Evolutionary conservation across 306 rosid species (phyloP).

Genomic region (Myrica gale): DNA sequence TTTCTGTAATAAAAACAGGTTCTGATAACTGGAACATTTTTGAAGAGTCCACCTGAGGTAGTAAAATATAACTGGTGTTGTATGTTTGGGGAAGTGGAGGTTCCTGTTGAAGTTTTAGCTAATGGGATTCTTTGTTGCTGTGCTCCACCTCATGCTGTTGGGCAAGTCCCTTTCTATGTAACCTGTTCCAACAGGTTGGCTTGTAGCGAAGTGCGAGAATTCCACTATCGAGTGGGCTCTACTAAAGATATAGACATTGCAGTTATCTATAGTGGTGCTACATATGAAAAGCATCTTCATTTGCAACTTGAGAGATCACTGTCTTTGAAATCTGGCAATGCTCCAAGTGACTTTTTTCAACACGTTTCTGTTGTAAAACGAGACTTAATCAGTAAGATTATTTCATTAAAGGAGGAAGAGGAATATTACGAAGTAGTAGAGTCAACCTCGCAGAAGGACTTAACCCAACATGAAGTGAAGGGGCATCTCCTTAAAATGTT

Average conservation of each 20-base stretch:
- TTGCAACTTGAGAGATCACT: constrained; percentile 52
- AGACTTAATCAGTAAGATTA: constrained; percentile 50
- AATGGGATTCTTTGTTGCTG: constrained; percentile 74
- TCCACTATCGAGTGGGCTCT: constrained; percentile 57
- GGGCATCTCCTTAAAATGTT: constrained; percentile 44
- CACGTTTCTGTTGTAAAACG: constrained; percentile 46
- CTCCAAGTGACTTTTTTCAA: constrained; percentile 36
- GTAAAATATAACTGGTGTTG: constrained; percentile 67
- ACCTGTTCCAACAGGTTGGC: constrained; percentile 89
- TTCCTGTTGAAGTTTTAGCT: constrained; percentile 69
- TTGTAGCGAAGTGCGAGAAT: constrained; percentile 88
- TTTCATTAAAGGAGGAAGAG: constrained; percentile 67
- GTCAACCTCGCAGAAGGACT: constrained; percentile 30
- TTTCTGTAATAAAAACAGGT: constrained; percentile 52
- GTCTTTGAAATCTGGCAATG: constrained; percentile 41
- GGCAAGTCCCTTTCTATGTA: constrained; percentile 79
- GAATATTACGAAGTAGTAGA: constrained; percentile 46
- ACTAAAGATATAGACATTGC: constrained; percentile 44
- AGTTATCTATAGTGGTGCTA: constrained; percentile 29
- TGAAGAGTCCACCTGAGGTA: constrained; percentile 46
- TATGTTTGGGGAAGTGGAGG: constrained; percentile 96
- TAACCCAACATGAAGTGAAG: constrained; percentile 43
- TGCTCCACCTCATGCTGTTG: constrained; percentile 67
- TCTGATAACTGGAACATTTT: constrained; percentile 64
- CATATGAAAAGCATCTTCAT: constrained; percentile 50